phyloP scores from a whole-genome alignment of 805 yeast species.

The Suhomyces kilbournensis region DNA sequence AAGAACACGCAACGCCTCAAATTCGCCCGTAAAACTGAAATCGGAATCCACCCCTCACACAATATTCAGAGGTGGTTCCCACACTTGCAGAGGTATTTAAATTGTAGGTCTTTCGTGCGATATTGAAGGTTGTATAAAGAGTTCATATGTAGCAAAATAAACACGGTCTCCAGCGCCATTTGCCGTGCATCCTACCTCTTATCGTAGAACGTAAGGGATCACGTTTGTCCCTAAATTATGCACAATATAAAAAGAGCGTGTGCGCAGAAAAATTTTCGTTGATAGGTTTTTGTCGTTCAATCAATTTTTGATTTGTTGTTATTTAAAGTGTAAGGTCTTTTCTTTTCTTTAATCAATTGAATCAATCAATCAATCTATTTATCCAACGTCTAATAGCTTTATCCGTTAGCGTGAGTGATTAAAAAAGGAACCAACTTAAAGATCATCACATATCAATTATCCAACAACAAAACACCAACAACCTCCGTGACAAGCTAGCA shows the following conservation, averaged over 20 bases:
- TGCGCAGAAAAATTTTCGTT: constrained; percentile 6
- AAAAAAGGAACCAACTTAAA: not conserved
- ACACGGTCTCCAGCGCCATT: not conserved
- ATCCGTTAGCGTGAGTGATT: not conserved
- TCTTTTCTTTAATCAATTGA: constrained; percentile 3
- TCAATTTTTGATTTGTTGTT: constrained; percentile 8
- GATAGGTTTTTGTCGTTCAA: constrained; percentile 3
- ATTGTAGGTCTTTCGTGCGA: not conserved
- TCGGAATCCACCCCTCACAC: not conserved
- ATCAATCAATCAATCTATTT: constrained; percentile 3
- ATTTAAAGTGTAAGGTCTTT: constrained; percentile 2
- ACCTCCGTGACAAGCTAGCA: not conserved
- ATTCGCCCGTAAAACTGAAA: not conserved
- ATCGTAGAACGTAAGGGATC: not conserved
- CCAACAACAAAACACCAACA: constrained; percentile 1
- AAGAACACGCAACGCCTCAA: constrained; percentile 1
- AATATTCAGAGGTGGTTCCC: not conserved
- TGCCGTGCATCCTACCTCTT: not conserved
- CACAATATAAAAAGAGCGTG: constrained; percentile 4
- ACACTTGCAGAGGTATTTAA: not conserved
- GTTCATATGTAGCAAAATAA: not conserved
- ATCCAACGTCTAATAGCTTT: not conserved
- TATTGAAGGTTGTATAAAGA: not conserved
- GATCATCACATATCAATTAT: not conserved
- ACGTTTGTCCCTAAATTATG: not conserved